Percentiles rank a stretch among this genome's conserved stretches.
Conservation (phyloP, 495 filamentous ascomycete genomes). For the Xylaria longipes region DNA sequence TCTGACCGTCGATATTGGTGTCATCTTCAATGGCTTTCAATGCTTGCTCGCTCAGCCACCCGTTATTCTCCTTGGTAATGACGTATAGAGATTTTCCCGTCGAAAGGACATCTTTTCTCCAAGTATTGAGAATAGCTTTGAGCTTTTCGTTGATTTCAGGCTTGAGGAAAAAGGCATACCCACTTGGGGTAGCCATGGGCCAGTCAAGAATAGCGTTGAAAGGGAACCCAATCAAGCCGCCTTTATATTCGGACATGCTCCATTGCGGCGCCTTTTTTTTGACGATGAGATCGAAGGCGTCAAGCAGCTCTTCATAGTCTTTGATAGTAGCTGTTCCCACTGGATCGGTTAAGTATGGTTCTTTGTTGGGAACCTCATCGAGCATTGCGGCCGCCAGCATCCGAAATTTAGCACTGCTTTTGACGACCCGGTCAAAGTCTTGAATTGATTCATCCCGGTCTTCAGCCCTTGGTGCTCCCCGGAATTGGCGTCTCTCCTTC, state of each 20-base stretch:
- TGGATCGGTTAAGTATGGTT: constrained; percentile 58
- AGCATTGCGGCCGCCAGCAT: constrained; percentile 58
- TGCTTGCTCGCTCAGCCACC: constrained; percentile 58
- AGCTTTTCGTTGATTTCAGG: constrained; percentile 61
- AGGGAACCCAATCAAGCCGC: constrained; percentile 31
- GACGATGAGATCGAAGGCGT: constrained; percentile 58
- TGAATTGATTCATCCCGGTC: constrained; percentile 9
- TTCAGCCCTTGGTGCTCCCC: neutral
- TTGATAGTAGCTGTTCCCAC: constrained; percentile 37
- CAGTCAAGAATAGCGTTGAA: constrained; percentile 63
- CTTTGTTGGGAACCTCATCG: constrained; percentile 56
- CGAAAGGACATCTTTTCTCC: constrained; percentile 55
- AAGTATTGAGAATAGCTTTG: constrained; percentile 64
- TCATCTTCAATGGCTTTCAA: constrained; percentile 36
- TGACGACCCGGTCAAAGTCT: constrained; percentile 36
- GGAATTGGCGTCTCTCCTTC: neutral
- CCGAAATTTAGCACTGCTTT: constrained; percentile 33
- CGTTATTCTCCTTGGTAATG: constrained; percentile 44
- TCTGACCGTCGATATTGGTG: constrained; percentile 15
- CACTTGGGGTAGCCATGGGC: constrained; percentile 66
- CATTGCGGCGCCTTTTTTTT: constrained; percentile 58
- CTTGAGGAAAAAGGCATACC: constrained; percentile 62
- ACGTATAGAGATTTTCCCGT: constrained; percentile 56
- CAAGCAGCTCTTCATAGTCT: constrained; percentile 60
- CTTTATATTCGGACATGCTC: constrained; percentile 50